These are phyloP conservation scores for Apiotrichum veenhuisii DNA, from an alignment of 1,284 basidiomycete species.

Conservation along the genomic window DNA sequence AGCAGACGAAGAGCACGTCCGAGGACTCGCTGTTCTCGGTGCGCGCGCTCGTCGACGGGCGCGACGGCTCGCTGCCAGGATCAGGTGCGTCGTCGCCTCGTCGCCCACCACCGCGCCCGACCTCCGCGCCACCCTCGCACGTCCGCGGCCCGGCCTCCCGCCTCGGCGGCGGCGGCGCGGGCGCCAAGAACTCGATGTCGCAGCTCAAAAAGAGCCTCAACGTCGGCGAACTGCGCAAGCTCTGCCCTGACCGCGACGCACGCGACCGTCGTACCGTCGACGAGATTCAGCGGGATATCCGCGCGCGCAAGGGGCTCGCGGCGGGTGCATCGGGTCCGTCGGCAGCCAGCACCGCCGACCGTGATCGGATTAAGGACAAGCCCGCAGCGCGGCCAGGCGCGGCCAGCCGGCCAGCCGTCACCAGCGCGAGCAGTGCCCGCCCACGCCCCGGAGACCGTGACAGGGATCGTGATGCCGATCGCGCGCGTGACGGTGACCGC, in stretches of 20 bases:
- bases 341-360: neutral
- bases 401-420: neutral
- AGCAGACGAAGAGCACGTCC: neutral
- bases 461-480: conserved; percentile 5
- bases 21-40: conserved; percentile 32
- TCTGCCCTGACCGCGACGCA: conserved; percentile 37
- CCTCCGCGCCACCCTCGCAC: neutral
- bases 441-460: neutral
- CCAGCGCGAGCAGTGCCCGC: too few species aligned
- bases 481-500: neutral
- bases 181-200: conserved; percentile 5
- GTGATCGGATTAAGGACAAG: neutral
- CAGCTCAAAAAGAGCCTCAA: conserved; percentile 21
- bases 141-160: neutral
- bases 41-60: conserved; percentile 31
- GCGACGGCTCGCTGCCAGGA: conserved; percentile 9
- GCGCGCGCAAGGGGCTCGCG: conserved; percentile 15
- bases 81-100: neutral
- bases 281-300: conserved; percentile 40
- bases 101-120: neutral
- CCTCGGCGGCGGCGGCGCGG: neutral
- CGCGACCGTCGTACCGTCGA: conserved; percentile 40
- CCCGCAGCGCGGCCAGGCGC: neutral
- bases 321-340: neutral
- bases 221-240: conserved; percentile 24